A percentile compares a stretch with the other conserved stretches of the same genome.
phyloP scores from a whole-genome alignment of 495 filamentous ascomycete species.

The Annulohypoxylon stygium region DNA sequence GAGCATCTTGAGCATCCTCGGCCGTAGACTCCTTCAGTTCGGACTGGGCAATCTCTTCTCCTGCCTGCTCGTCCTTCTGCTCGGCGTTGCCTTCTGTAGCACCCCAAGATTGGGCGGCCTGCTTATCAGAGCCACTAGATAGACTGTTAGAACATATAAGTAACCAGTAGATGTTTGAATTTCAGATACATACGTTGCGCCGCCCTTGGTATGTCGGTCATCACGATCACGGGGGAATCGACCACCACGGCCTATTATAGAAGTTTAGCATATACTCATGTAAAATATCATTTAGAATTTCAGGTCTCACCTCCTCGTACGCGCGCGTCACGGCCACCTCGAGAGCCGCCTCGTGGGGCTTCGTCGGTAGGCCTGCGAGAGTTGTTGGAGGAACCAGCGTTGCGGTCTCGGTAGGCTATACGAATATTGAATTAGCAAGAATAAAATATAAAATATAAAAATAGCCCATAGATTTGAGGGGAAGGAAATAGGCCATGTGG shows the following conservation, averaged over 20 bases:
- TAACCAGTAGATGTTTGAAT: conserved; percentile 2
- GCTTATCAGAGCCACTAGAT: conserved; percentile 86
- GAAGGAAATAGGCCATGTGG: conserved; percentile 15
- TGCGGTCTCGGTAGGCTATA: conserved; percentile 90
- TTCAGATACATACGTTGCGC: conserved; percentile 70
- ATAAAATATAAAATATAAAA: conserved; percentile 16
- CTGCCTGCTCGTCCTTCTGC: conserved; percentile 89
- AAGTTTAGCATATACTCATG: conserved; percentile 16
- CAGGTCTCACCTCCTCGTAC: conserved; percentile 66
- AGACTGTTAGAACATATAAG: conserved; percentile 37
- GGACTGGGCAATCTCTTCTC: conserved; percentile 83
- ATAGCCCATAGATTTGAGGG: background rate
- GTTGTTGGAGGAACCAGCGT: conserved; percentile 84
- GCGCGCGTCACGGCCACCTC: conserved; percentile 68
- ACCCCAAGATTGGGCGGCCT: conserved; percentile 92
- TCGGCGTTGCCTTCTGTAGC: conserved; percentile 81
- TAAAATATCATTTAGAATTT: conserved; percentile 3
- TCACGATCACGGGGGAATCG: conserved; percentile 67
- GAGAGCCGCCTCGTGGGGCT: conserved; percentile 64
- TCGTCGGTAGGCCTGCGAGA: conserved; percentile 85
- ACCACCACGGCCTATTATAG: conserved; percentile 59
- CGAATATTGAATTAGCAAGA: conserved; percentile 22
- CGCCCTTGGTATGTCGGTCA: conserved; percentile 85
- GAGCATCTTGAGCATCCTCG: conserved; percentile 58
- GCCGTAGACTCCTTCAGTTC: conserved; percentile 75